Conservation (phyloP, 2,329 filamentous ascomycete genomes). For the Pseudogymnoascus sp. region DNA sequence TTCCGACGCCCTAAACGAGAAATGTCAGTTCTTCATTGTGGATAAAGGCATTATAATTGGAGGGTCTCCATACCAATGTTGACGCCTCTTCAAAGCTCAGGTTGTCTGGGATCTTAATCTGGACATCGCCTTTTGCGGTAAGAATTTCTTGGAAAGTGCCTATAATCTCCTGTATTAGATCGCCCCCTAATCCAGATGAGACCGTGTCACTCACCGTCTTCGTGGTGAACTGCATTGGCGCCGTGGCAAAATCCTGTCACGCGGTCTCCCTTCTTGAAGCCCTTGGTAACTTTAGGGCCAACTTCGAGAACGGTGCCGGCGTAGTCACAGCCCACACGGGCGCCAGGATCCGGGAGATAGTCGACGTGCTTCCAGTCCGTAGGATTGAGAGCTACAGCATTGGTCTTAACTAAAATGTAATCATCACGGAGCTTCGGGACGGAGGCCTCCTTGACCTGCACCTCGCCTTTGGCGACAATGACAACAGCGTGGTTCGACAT, state of each 20-base stretch:
- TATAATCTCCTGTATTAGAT: constrained; percentile 11
- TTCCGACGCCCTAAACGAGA: constrained; percentile 16
- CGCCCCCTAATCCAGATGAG: constrained; percentile 20
- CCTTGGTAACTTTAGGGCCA: constrained; percentile 35
- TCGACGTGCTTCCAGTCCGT: constrained; percentile 29
- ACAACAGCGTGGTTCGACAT: constrained; percentile 10
- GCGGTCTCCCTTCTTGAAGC: constrained; percentile 42
- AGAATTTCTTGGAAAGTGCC: constrained; percentile 22
- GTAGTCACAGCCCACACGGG: constrained; percentile 38
- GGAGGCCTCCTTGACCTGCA: constrained; percentile 18
- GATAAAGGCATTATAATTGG: neutral
- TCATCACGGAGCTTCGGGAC: constrained; percentile 26
- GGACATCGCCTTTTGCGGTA: constrained; percentile 32
- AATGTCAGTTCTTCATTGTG: neutral
- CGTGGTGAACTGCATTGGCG: constrained; percentile 30
- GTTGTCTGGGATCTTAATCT: constrained; percentile 38
- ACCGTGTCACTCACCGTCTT: constrained; percentile 37
- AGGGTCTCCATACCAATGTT: constrained; percentile 16
- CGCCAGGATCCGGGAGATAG: constrained; percentile 18
- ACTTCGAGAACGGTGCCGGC: constrained; percentile 41
- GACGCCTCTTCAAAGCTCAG: constrained; percentile 42
- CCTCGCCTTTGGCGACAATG: constrained; percentile 15
- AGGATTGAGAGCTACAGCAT: constrained; percentile 26
- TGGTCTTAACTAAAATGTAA: constrained; percentile 26
- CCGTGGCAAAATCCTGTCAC: constrained; percentile 35